phyloP scores from a whole-genome alignment of 2,329 filamentous ascomycete species.

The Chalara sp. region DNA sequence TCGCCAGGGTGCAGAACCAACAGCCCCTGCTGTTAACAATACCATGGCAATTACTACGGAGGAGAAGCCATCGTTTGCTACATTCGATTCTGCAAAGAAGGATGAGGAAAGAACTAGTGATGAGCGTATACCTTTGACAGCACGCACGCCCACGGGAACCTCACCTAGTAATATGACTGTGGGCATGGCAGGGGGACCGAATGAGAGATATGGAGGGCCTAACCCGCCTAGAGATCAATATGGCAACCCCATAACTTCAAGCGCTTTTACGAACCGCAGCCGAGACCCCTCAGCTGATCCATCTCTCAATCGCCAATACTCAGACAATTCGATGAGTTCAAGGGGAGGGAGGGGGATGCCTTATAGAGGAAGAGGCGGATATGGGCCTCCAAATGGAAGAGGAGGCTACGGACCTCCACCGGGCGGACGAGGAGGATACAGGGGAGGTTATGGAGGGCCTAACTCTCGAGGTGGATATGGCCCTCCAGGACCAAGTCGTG shows the following conservation, averaged over 20 bases:
- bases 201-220: conserved; percentile 13
- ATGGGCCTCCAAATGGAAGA: conserved; percentile 37
- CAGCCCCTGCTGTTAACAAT: conserved; percentile 41
- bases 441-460: conserved; percentile 20
- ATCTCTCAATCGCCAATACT: conserved; percentile 38
- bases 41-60: conserved; percentile 50
- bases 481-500: conserved; percentile 24
- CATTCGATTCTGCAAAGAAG: conserved; percentile 51
- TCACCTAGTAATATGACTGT: conserved; percentile 35
- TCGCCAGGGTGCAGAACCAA: conserved; percentile 39
- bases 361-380: conserved; percentile 17
- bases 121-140: conserved; percentile 65
- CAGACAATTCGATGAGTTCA: conserved; percentile 20
- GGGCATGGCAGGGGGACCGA: conserved; percentile 9
- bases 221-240: conserved; percentile 51
- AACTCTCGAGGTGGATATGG: conserved; percentile 47
- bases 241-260: conserved; percentile 44
- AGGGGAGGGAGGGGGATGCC: conserved; percentile 22
- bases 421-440: neutral
- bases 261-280: conserved; percentile 23
- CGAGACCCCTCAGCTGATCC: conserved; percentile 39
- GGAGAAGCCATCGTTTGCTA: conserved; percentile 49
- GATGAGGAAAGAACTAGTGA: conserved; percentile 57
- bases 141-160: conserved; percentile 51
- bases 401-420: conserved; percentile 32